Evolutionary conservation across 1,284 basidiomycete species (phyloP).

Genomic region (Cronartium quercuum): DNA sequence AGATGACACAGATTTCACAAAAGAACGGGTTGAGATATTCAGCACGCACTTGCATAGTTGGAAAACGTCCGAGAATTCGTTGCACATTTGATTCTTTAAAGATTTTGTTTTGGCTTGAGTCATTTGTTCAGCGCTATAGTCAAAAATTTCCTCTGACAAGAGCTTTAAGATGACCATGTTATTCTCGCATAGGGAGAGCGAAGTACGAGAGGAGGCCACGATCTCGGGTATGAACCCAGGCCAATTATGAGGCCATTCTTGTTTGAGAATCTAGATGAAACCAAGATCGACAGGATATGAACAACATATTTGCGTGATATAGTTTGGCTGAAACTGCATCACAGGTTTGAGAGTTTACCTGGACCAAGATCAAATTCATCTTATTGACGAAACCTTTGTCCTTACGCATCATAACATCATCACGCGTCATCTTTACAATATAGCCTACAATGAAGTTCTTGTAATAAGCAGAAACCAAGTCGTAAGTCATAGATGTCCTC

Average conservation of each 20-base stretch:
- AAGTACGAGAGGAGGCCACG: constrained; percentile 92
- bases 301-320: background rate
- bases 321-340: background rate
- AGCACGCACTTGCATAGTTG: constrained; percentile 58
- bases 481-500: background rate
- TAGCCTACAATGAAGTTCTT: constrained; percentile 94
- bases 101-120: constrained; percentile 96
- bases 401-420: constrained; percentile 74
- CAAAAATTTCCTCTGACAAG: constrained; percentile 98
- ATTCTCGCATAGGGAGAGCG: constrained; percentile 95
- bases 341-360: constrained; percentile 48
- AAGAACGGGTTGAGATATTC: constrained; percentile 48
- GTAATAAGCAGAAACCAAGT: constrained; percentile 58
- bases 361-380: constrained; percentile 90
- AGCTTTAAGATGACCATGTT: constrained; percentile 99
- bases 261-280: constrained; percentile 76
- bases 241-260: constrained; percentile 99
- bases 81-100: constrained; percentile 95
- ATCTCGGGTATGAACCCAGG: constrained; percentile 96
- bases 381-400: constrained; percentile 97
- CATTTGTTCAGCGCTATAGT: constrained; percentile 98
- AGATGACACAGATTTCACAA: background rate
- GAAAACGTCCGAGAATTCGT: constrained; percentile 73
- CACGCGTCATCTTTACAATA: constrained; percentile 84
- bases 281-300: background rate